Base-by-base conservation (phyloP, 306 rosid genomes). In the Bauhinia variegata region DNA sequence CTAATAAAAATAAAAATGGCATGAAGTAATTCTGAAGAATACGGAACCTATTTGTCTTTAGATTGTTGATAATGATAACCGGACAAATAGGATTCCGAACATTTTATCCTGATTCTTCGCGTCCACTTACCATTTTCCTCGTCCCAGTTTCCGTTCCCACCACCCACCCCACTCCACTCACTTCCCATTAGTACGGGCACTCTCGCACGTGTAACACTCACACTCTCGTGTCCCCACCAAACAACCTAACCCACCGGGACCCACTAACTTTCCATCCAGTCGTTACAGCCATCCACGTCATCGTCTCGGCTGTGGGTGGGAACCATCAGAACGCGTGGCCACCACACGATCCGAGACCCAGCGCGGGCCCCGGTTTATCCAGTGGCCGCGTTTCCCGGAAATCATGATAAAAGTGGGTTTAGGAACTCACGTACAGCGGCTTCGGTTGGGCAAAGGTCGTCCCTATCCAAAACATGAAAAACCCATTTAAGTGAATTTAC, bases 371-470 rank as follows among this genome's bases (percentile, higher is more conserved):
- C 5, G 3, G 14, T 43, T 78, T 62, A 75, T 81, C 86, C 33
- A 8, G 17, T 72, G 18, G 79, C 91, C 79, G 80, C 51, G 54
- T 79, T 80, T 55, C 37, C 4, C 51, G 84, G 77, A 63, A 62
- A 63, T 63, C 63, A 62, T 7, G 5, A 63, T 23, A 23, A 23
- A 23, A 23, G 28, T 23, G 2, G 28, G 28, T 23, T 23, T 23
- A 2, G 28, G 28, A 23, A 23, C 28, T 23, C 28, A 23, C 28
- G 2, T 23, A 36, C 8, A 19, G 28, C 3, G 14, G 15, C 43
- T 62, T 19, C n/a, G 32, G 60, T 1, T 36, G 41, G 9, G 7
- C 41, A 8, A 36, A 5, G 33, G 3, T 63, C 63, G 38, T 62
- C 56, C 54, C 82, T 69, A 80, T 80, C 85, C 78, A 43, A 37